phyloP scores from a whole-genome alignment of 257 asterid genomes.

The Hygrophila difformis region DNA sequence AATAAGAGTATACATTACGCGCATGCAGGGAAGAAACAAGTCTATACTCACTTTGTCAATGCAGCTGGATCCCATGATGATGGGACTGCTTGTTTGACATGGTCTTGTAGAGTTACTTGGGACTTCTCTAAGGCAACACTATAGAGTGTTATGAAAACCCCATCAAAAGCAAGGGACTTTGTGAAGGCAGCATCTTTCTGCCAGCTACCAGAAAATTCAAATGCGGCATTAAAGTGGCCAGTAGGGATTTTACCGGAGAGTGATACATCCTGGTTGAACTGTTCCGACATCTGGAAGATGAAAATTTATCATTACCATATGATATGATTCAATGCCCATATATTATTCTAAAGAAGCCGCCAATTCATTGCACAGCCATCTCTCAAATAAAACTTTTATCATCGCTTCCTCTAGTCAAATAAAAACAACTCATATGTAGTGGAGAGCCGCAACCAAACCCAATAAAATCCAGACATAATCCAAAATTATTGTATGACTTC shows the following conservation, averaged over 20 bases:
- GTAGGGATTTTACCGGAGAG: slow-evolving; percentile 75
- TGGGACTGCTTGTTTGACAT: slow-evolving; percentile 67
- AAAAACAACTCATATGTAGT: not conserved
- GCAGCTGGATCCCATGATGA: slow-evolving; percentile 85
- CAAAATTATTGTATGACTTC: not conserved
- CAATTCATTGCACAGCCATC: not conserved
- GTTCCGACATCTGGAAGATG: slow-evolving; percentile 66
- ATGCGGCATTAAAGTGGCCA: slow-evolving; percentile 77
- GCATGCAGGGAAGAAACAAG: not conserved
- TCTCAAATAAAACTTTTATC: not conserved
- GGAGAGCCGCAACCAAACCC: not conserved
- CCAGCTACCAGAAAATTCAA: slow-evolving; percentile 71
- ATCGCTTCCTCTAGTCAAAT: not conserved
- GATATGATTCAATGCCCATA: slow-evolving; percentile 10
- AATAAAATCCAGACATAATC: slow-evolving; percentile 4
- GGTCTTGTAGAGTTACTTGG: slow-evolving; percentile 48
- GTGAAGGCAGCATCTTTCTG: slow-evolving; percentile 85
- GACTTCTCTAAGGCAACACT: slow-evolving; percentile 68
- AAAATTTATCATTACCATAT: slow-evolving; percentile 12
- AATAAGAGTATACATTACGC: not conserved
- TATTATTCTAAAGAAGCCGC: slow-evolving; percentile 6
- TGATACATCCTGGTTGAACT: slow-evolving; percentile 74
- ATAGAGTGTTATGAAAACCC: slow-evolving; percentile 58
- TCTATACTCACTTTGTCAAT: slow-evolving; percentile 51
- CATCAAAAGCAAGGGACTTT: slow-evolving; percentile 72